Evolutionary conservation across 1,284 basidiomycete genomes (phyloP), one percentile per base, ranked within the genome.

Genomic region (Leucoagaricus sp.): DNA sequence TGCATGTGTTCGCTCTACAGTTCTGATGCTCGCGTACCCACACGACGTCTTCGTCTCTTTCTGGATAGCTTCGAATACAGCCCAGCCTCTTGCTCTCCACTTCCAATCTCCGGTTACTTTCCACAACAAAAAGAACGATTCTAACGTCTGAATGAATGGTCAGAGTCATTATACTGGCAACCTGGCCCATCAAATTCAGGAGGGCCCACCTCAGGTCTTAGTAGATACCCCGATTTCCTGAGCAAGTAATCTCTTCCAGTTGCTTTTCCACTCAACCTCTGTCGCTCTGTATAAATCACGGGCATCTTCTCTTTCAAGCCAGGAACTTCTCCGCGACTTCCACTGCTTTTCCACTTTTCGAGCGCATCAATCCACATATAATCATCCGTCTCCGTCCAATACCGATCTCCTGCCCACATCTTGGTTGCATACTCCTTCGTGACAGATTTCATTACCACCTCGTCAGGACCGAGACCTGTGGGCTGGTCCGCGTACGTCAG

Each of bases 31-130:
- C 33, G 87, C 77, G 65, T 90, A 86, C 49, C 88, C 85, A 49
- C 71, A 74, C 19, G 70, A 63, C n/a, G 79, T 82, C 68, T 77
- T 77, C 57, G 85, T 72, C 60, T 84, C 74, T 61, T 73, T 76
- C 66, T 89, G 81, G 45, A 94, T 84, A 1, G 88, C 85, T 63
- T 88, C 75, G 67, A 92, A 93, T 38, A 93, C 80, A 15, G 67
- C 58, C 73, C 73, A 75, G 8, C 69, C 72, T 21, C 65, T 63
- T 34, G 86, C 79, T 53, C 89, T 75, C 89, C 89, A 91, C 50
- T 77, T 77, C 45, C 68, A 69, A 60, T 88, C 80, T 0, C 86
- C 83, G 1, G 89, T 91, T 15, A 81, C 80, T 34, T 82, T 76
- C 86, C 86, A 91, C 44, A 91, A 65, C 17, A 89, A 65, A 65